A percentile compares a stretch with the other conserved stretches of the same genome.
Evolutionary conservation across 2,329 filamentous ascomycete species (phyloP).

Genomic region (Arthrobotrys musiformis): DNA sequence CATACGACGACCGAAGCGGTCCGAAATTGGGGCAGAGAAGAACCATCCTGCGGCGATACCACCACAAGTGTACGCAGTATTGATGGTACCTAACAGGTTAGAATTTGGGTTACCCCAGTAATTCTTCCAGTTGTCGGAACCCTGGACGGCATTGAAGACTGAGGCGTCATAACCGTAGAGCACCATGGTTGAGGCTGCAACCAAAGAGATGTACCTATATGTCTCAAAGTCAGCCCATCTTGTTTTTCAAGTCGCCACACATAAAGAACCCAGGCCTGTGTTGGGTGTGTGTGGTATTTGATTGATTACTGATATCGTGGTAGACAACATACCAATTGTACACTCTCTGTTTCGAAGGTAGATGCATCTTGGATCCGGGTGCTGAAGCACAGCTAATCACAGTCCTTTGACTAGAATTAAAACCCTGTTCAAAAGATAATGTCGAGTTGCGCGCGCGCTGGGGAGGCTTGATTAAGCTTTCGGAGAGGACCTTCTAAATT

Average conservation of each 20-base stretch:
- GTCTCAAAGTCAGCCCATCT: slow-evolving; percentile 8
- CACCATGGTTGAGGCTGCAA: slow-evolving; percentile 79
- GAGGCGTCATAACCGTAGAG: slow-evolving; percentile 80
- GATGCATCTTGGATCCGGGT: slow-evolving; percentile 60
- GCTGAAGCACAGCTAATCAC: slow-evolving; percentile 27
- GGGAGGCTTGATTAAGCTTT: slow-evolving; percentile 6
- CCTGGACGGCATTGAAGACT: slow-evolving; percentile 78
- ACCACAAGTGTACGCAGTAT: slow-evolving; percentile 77
- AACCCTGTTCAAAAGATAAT: slow-evolving; percentile 28
- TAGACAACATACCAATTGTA: slow-evolving; percentile 65
- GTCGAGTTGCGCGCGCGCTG: not conserved
- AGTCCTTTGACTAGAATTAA: slow-evolving; percentile 19
- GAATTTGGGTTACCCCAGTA: slow-evolving; percentile 61
- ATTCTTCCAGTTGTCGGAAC: slow-evolving; percentile 72
- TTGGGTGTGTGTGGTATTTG: slow-evolving; percentile 15
- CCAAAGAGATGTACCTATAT: slow-evolving; percentile 73
- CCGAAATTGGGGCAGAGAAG: slow-evolving; percentile 71
- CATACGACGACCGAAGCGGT: slow-evolving; percentile 55
- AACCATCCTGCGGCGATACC: slow-evolving; percentile 78
- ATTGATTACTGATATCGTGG: not conserved
- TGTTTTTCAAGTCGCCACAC: not conserved
- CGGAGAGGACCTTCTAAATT: slow-evolving; percentile 21
- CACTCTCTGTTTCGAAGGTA: slow-evolving; percentile 61
- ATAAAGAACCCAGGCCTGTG: no score
- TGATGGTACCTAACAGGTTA: slow-evolving; percentile 69